Evolutionary conservation across 1,284 basidiomycete genomes (phyloP).

Genomic region (Sporisorium reilianum): DNA sequence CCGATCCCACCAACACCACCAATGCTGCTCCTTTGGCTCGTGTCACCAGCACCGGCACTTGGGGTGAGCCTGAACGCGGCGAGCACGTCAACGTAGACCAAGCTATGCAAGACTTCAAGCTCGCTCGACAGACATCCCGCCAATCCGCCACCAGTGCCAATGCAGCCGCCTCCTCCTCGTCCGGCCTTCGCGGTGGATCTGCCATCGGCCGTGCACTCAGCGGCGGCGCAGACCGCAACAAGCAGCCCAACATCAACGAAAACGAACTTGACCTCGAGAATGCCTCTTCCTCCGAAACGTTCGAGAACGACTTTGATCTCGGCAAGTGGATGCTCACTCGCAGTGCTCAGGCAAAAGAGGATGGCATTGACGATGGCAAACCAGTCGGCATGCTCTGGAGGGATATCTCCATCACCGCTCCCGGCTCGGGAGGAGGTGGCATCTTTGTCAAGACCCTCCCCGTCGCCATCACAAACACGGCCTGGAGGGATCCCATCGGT

Average conservation of each 20-base stretch:
- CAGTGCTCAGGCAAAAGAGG: conserved; percentile 34
- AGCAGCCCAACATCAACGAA: conserved; percentile 23
- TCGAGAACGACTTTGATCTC: conserved; percentile 51
- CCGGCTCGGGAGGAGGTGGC: conserved; percentile 50
- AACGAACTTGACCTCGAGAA: conserved; percentile 26
- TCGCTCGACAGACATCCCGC: conserved; percentile 35
- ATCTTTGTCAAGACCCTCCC: conserved; percentile 62
- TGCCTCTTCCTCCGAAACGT: conserved; percentile 2
- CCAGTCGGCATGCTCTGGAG: conserved; percentile 60
- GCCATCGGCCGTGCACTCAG: conserved; percentile 27
- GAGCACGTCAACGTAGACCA: conserved; percentile 51
- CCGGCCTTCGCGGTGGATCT: conserved; percentile 14
- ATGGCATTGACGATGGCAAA: conserved; percentile 53
- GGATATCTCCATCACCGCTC: conserved; percentile 51
- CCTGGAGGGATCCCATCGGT: conserved; percentile 51
- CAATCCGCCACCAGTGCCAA: conserved; percentile 4
- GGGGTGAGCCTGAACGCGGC: conserved; percentile 50
- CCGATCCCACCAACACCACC: background rate
- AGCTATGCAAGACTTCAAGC: conserved; percentile 47
- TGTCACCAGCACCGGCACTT: conserved; percentile 45
- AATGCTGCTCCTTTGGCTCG: conserved; percentile 8
- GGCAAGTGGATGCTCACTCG: conserved; percentile 53
- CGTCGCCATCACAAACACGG: conserved; percentile 56
- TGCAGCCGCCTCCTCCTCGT: conserved; percentile 12
- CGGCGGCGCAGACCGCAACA: conserved; percentile 11